Conservation (phyloP, 2,329 filamentous ascomycete species). For the Aureobasidium sp. region DNA sequence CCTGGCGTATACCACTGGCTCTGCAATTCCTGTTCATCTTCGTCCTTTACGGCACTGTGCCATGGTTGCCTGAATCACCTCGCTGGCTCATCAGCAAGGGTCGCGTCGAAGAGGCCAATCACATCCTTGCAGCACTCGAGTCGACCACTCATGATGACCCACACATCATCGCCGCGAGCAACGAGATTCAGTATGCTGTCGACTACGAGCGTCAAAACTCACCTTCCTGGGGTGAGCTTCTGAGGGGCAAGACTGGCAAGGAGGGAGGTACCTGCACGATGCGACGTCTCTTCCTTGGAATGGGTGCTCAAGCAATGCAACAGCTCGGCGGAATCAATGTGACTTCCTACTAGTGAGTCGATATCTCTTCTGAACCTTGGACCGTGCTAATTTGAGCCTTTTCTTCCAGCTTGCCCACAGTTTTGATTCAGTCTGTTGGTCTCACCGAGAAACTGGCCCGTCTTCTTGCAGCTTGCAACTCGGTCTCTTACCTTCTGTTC, state of each 20-base stretch:
- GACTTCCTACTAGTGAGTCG: conserved; percentile 37
- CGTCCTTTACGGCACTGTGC: conserved; percentile 38
- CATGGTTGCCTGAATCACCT: conserved; percentile 43
- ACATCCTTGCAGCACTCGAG: conserved; percentile 45
- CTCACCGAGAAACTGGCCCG: conserved; percentile 46
- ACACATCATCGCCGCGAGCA: conserved; percentile 37
- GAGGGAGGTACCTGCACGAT: conserved; percentile 44
- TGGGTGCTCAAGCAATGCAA: conserved; percentile 47
- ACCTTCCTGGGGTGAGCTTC: conserved; percentile 44
- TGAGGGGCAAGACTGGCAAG: conserved; percentile 39
- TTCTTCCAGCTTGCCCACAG: conserved; percentile 41
- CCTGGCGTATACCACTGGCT: conserved; percentile 42
- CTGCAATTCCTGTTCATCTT: conserved; percentile 46
- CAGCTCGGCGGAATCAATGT: conserved; percentile 32
- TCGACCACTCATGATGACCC: conserved; percentile 39
- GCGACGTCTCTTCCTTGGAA: conserved; percentile 46
- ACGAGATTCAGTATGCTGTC: conserved; percentile 39
- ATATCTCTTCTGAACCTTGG: background rate
- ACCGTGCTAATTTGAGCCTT: background rate
- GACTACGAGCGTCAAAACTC: conserved; percentile 45
- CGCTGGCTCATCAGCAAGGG: conserved; percentile 43
- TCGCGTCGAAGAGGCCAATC: conserved; percentile 39
- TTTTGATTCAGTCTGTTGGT: conserved; percentile 52
- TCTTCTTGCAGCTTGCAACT: conserved; percentile 51
- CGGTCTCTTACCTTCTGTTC: conserved; percentile 44